Conservation (phyloP, 768 basidiomycete species). For the Leccinellum albellum region DNA sequence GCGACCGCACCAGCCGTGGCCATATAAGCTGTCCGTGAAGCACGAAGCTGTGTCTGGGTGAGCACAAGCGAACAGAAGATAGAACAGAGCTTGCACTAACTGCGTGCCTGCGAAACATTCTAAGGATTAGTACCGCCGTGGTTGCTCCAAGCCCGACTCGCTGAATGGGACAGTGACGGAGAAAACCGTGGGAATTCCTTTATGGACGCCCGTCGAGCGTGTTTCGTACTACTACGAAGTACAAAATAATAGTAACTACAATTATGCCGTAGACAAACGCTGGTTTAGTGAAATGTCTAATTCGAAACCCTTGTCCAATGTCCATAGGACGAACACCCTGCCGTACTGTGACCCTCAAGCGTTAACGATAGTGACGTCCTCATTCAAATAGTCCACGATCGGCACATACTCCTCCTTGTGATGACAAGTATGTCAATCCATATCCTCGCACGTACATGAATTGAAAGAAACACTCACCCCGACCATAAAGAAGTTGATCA, state of each 20-base stretch:
- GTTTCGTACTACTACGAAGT: too few species aligned
- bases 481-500: constrained; percentile 36
- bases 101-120: constrained; percentile 26
- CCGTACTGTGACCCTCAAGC: not conserved
- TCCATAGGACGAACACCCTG: not conserved
- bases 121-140: not conserved
- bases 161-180: constrained; percentile 4
- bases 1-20: constrained; percentile 12
- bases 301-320: not conserved
- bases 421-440: not conserved
- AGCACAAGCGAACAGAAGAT: not conserved
- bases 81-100: constrained; percentile 10
- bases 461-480: constrained; percentile 32
- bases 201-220: too few species aligned
- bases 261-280: not conserved
- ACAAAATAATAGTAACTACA: too few species aligned
- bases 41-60: constrained; percentile 17
- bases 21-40: constrained; percentile 22
- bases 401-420: constrained; percentile 11
- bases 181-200: constrained; percentile 15
- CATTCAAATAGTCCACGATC: constrained; percentile 21
- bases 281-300: not conserved
- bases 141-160: constrained; percentile 1
- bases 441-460: not conserved
- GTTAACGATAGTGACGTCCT: constrained; percentile 16